Evolutionary conservation across 1,139 yeast species (phyloP), one percentile per base, ranked within the genome.

Genomic region (Candida labiduridarum): DNA sequence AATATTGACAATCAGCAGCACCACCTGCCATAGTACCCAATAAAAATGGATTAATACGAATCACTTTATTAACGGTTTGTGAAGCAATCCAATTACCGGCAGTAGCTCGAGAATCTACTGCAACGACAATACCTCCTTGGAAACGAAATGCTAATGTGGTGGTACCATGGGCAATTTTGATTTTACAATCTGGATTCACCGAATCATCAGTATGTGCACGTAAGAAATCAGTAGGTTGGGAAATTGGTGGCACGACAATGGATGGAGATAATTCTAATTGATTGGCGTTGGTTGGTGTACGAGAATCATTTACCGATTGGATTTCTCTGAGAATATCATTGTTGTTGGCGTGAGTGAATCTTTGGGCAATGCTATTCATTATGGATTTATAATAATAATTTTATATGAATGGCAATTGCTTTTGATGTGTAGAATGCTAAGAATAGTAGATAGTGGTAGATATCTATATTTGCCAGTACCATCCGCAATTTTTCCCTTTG

Each of bases 21-120:
- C 98, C 98, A 72, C 99, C 99, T 35, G 99, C 99, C 97, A 94
- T 86, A 31, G 99, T 94, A 58, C 99, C 99, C 62, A 94, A 80
- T 59, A 94, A 74, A 65, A 89, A 88, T 48, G 98, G 97, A 70
- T 95, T 95, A 72, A 94, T 94, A 69, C 94, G 94, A 66, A 94
- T 92, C 48, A 94, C 99, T 72, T 94, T 94, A 72, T 94, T 92
- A 57, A 94, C 99, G 1, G 97, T 91, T 70, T 92, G 98, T 25
- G 98, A 91, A 14, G 98, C 99, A 62, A 95, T 87, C 97, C 97
- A 94, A 64, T 88, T 87, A 49, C 99, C 99, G 11, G 96, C 96
- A n/a, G 98, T 89, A 53, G 99, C 98, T 71, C 99, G 83, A 33
- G 97, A 91, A 73, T 94, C 99, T 25, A 94, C 98, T 0, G 98